Conservation (phyloP, 164 flowering plant genomes). For the Dillenia suffruticosa region DNA sequence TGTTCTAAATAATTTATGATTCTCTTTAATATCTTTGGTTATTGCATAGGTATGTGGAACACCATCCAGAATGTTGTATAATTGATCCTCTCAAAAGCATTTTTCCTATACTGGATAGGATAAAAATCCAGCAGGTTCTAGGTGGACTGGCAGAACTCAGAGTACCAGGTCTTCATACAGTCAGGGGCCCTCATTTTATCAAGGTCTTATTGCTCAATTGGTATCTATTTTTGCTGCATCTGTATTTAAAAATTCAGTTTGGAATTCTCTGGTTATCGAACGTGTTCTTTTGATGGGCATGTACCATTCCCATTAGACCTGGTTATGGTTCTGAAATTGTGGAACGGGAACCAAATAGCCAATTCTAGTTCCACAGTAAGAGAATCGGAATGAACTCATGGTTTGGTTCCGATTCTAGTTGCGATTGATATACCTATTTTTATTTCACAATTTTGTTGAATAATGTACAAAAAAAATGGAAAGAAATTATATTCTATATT, state of each 20-base stretch:
- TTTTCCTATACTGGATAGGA: conserved; percentile 74
- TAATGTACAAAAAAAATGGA: too few species aligned
- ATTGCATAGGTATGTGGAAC: conserved; percentile 45
- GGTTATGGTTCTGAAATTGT: too few species aligned
- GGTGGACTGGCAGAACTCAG: conserved; percentile 56
- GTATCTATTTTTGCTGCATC: conserved; percentile 11
- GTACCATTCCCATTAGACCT: too few species aligned
- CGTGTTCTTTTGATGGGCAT: too few species aligned
- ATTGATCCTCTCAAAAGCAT: conserved; percentile 74
- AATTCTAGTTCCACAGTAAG: too few species aligned
- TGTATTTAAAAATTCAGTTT: conserved; percentile 1
- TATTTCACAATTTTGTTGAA: too few species aligned
- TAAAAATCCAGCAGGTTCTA: conserved; percentile 65
- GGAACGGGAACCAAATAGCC: too few species aligned
- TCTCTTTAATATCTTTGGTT: conserved; percentile 7
- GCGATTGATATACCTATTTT: too few species aligned
- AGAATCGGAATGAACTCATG: too few species aligned
- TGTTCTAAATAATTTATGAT: background rate
- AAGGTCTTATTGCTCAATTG: conserved; percentile 46
- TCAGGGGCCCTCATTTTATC: conserved; percentile 77
- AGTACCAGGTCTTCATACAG: conserved; percentile 27
- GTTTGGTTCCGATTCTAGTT: too few species aligned
- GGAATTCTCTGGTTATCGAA: too few species aligned
- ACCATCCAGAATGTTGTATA: conserved; percentile 41
- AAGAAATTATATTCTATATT: too few species aligned